Conservation (phyloP, 1,284 basidiomycete genomes). For the Puccinia novopanici region DNA sequence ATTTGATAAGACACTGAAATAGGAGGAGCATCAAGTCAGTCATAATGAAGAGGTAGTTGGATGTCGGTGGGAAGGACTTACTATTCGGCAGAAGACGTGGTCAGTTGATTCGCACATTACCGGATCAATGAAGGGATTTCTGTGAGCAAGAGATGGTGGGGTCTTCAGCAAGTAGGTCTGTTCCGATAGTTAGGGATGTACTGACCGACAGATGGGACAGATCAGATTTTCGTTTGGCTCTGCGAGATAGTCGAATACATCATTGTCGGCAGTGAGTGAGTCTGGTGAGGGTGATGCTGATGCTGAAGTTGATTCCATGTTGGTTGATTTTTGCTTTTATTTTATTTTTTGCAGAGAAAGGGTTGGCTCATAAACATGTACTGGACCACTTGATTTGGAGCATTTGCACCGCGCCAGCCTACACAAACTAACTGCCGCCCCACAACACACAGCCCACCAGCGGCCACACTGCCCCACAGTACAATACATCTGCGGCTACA, state of each 20-base stretch:
- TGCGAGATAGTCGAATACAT: slow-evolving; percentile 36
- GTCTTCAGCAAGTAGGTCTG: neutral
- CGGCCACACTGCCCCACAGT: no score
- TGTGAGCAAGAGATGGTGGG: neutral
- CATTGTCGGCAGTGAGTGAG: neutral
- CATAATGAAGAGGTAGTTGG: neutral
- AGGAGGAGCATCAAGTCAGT: neutral
- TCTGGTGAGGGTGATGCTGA: neutral
- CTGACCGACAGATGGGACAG: slow-evolving; percentile 46
- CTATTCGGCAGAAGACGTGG: slow-evolving; percentile 48
- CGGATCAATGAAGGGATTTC: slow-evolving; percentile 45
- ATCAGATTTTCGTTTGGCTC: slow-evolving; percentile 40
- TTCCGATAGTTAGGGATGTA: neutral
- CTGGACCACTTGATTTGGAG: neutral
- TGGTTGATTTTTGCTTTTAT: neutral
- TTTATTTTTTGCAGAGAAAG: neutral
- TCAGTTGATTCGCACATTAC: slow-evolving; percentile 50
- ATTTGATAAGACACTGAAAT: slow-evolving; percentile 51
- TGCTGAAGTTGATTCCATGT: slow-evolving; percentile 10
- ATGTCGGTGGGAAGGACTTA: neutral
- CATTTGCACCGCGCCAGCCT: neutral
- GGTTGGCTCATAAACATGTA: neutral
- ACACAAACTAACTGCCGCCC: neutral
- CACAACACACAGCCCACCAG: neutral
- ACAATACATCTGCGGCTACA: no score